These are phyloP conservation scores for Metschnikowia rubicola DNA, from an alignment of 805 yeast species.

Conservation along the genomic window DNA sequence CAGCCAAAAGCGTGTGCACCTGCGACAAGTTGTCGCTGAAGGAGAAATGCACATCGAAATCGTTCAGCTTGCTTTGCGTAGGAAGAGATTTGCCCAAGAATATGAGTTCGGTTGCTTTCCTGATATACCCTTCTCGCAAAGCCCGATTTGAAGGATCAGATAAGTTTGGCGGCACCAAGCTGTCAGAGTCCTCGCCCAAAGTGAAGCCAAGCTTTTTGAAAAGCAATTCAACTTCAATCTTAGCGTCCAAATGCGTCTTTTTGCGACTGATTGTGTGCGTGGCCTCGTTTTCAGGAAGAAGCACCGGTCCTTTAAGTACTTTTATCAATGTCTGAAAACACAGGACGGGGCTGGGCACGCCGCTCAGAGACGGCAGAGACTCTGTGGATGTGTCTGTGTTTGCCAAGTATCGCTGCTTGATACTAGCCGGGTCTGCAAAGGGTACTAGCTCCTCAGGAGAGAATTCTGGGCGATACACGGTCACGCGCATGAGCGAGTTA, in stretches of 20 bases:
- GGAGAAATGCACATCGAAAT: conserved; percentile 21
- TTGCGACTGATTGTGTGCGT: conserved; percentile 52
- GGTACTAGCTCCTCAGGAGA: conserved; percentile 42
- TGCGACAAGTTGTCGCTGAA: conserved; percentile 33
- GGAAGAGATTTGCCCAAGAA: conserved; percentile 27
- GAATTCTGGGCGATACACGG: conserved; percentile 52
- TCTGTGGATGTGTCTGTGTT: conserved; percentile 28
- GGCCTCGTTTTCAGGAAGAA: conserved; percentile 40
- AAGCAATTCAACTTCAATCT: conserved; percentile 54
- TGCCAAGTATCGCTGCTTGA: conserved; percentile 48
- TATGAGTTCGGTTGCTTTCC: conserved; percentile 53
- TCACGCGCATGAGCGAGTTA: conserved; percentile 44
- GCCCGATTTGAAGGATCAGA: conserved; percentile 10
- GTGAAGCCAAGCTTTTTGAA: conserved; percentile 45
- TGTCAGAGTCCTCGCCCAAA: conserved; percentile 23
- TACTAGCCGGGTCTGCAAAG: conserved; percentile 44
- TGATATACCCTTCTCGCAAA: conserved; percentile 48
- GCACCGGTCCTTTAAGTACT: conserved; percentile 66
- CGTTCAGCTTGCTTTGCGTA: conserved; percentile 7
- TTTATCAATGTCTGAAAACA: conserved; percentile 61
- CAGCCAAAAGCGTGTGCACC: conserved; percentile 33
- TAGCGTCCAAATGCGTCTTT: conserved; percentile 52
- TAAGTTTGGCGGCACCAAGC: conserved; percentile 49
- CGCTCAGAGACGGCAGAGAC: conserved; percentile 25
- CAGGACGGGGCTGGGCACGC: conserved; percentile 50